Evolutionary conservation across 2,329 filamentous ascomycete genomes (phyloP).

Genomic region (Alternaria consortialis): DNA sequence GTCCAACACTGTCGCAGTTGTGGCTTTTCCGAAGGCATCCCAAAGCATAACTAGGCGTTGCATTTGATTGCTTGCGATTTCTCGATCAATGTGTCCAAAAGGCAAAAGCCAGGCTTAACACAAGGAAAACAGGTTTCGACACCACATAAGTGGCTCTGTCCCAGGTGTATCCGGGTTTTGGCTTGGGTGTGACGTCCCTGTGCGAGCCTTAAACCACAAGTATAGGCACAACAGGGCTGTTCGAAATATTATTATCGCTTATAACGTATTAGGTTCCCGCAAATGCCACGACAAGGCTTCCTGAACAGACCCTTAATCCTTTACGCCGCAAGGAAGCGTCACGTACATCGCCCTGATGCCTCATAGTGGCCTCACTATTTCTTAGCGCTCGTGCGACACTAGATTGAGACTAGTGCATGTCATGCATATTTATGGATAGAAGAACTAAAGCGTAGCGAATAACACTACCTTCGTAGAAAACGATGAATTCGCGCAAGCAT

Average conservation of each 20-base stretch:
- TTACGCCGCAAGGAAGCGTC: conserved; percentile 1
- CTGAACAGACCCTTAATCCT: conserved; percentile 17
- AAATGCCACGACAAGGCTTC: conserved; percentile 10
- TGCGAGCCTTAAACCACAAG: conserved; percentile 10
- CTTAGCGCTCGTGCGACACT: too few relatives aligned
- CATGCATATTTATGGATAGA: too few relatives aligned
- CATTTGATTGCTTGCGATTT: conserved; percentile 6
- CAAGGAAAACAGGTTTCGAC: conserved; percentile 23
- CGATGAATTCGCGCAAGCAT: too few relatives aligned
- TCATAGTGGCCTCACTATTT: too few relatives aligned
- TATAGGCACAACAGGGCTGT: conserved; percentile 2
- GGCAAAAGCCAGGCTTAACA: conserved; percentile 12
- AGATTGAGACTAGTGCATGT: too few relatives aligned
- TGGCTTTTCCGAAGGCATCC: background rate
- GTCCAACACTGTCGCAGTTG: too few relatives aligned
- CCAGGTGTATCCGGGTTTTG: conserved; percentile 20
- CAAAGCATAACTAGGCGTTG: conserved; percentile 1
- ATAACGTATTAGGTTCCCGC: conserved; percentile 13
- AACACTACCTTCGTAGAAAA: too few relatives aligned
- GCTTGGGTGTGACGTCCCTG: conserved; percentile 22
- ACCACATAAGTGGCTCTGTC: conserved; percentile 32
- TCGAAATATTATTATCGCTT: conserved; percentile 8
- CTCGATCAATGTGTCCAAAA: conserved; percentile 12
- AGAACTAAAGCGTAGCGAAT: too few relatives aligned
- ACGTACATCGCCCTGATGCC: too few relatives aligned